Evolutionary conservation across 768 basidiomycete genomes (phyloP), one percentile per base, ranked within the genome.

Genomic region (Phlebiopsis gigantea): DNA sequence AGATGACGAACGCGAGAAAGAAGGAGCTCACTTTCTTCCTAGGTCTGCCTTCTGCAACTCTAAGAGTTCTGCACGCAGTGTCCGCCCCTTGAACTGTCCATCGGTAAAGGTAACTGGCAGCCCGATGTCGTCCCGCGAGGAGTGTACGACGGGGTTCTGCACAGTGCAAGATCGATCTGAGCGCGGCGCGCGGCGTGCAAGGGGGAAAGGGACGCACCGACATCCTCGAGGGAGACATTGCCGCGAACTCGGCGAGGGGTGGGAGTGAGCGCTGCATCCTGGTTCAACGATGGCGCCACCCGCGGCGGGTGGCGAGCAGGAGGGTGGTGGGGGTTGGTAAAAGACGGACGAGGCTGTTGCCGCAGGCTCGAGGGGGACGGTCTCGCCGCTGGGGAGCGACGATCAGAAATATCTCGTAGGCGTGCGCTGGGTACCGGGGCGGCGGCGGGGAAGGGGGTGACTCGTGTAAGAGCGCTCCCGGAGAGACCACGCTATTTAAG

Each of bases 41-140:
- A 86, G 72, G 62, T 84, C 75, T 5, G 85, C 84, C 57, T 83
- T 83, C 62, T 87, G 85, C 12, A 83, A 68, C 72, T 84, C 85
- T 55, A 72, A 63, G 26, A 82, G 72, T 66, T 81, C 76, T 64
- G 77, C 78, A 29, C 81, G 79, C 52, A 84, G 74, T 1, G 77
- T 80, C 34, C 72, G 75, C 24, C 84, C 85, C 45, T 77, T 71
- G 66, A 88, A 84, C 60, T 82, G 83, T 41, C 87, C 88, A 52
- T 73, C 71, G 15, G 68, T 69, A 62, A 83, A 88, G 57, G 72
- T 73, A 45, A 85, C 81, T 4, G 83, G 83, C 34, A 62, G 71
- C 53, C 79, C 79, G 60, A 81, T 75, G 57, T 45, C 50, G n/a
- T 50, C 58, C 7, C 45, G 25, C 15, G 46, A 9, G 31, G 46